Percentiles rank a stretch among this genome's conserved stretches.
Evolutionary conservation across 2,329 filamentous ascomycete genomes (phyloP).

Genomic region (Trichoderma endophyticum): DNA sequence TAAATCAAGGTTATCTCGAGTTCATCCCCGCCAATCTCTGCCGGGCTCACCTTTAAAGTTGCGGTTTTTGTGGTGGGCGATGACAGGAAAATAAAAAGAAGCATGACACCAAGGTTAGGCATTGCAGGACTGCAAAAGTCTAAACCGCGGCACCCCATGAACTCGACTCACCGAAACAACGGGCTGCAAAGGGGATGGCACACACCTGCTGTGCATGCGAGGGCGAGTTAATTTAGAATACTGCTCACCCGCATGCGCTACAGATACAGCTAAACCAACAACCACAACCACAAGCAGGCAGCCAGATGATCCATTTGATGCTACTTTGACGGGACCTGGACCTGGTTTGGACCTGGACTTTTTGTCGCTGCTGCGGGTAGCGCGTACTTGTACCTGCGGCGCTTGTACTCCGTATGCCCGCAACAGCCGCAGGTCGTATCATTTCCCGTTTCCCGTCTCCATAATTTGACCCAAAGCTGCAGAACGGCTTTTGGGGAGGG

Average conservation of each 20-base stretch:
- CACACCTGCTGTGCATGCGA: background rate
- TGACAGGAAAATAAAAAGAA: background rate
- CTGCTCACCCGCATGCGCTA: background rate
- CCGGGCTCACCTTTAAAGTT: background rate
- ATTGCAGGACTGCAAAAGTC: background rate
- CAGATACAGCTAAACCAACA: background rate
- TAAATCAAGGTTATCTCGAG: constrained; percentile 15
- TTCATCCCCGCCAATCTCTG: background rate
- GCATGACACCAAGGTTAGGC: background rate
- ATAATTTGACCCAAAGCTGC: background rate
- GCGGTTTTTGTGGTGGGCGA: background rate
- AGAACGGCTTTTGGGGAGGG: background rate
- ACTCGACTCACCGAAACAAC: background rate
- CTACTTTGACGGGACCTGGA: background rate
- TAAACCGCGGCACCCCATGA: background rate
- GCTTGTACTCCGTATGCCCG: constrained; percentile 9
- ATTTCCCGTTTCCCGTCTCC: background rate
- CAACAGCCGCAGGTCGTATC: constrained; percentile 11
- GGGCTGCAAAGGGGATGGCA: background rate
- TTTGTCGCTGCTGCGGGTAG: background rate
- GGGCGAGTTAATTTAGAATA: background rate
- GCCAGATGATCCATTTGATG: background rate
- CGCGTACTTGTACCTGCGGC: background rate
- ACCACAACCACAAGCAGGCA: background rate
- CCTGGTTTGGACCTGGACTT: background rate